Evolutionary conservation across 108 stramenopile species (phyloP), one percentile per base, ranked within the genome.

Genomic region (Conticribra weissflogii): DNA sequence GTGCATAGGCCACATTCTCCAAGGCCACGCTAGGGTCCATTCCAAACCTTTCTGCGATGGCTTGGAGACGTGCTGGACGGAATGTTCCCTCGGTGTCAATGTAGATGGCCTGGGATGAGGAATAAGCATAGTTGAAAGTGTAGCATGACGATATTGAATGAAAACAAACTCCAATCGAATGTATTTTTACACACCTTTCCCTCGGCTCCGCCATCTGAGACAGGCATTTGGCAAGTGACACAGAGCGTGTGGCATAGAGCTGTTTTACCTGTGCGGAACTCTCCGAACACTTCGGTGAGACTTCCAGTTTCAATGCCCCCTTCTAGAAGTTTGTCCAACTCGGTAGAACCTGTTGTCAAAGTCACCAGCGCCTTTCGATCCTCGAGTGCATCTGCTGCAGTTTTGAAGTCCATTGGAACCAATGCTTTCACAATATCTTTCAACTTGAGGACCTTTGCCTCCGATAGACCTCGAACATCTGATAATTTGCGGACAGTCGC

Each of bases 51-150:
- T 98, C 97, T 28, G 99, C 99, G 81, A 99, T 99, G n/a, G 86
- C 89, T 47, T 92, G 84, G 22, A 99, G 85, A 54, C 96, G 88
- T 58, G 93, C 71, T 9, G 98, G 98, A 47, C 99, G 96, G 76
- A 99, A 99, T 27, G 97, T 98, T 45, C 98, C 98, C 75, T 99
- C 99, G 0, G 99, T 99, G 77, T 99, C 99, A 68, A 99, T 98
- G 84, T 98, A 99, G 58, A 99, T 98, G 34, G 98, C 99, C 86
- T 97, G 46, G 19, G 47, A 14, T 1, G n/a, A 33, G 15, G 46
- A 21, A 21, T 16, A 29, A 44, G 55, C 44, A 19, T 44, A 17
- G 4, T 46, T 41, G 28, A 32, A 25, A 9, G 47, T 16, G 8
- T 15, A 65, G 16, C 24, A 63, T 52, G 9, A 28, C 15, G 32